Base-by-base conservation (phyloP, 2,329 filamentous ascomycete genomes). In the Monosporascus sp. region DNA sequence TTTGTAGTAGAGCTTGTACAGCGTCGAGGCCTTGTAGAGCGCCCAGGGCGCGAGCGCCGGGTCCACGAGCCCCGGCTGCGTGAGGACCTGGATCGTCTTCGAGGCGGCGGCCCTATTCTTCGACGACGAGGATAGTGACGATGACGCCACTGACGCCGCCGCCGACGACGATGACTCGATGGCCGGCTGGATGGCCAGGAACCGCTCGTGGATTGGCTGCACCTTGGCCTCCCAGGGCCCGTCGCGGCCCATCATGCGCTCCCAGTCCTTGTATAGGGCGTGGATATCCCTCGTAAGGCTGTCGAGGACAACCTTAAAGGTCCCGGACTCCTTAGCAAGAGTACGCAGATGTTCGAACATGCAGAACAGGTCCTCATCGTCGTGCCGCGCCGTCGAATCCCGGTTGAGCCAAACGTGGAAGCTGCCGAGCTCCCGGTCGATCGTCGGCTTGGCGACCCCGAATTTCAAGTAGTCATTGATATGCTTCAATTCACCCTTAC, bases 391-490 rank as follows among this genome's bases (percentile, higher is more conserved):
- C 0, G 50, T 27, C 3, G 41, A 26, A 8, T 17, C 53, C 27
- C 54, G 9, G 4, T 61, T 37, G 16, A 72, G 60, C 7, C 58
- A 57, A 0, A 61, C 36, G 5, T 68, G 48, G 11, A 82, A 68
- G 0, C 60, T 62, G 1, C 55, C 56, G 2, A 79, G 59, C 24
- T 73, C 73, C 1, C 53, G 44, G 0, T 72, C 64, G 9, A 83
- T 72, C 0, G 67, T 65, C 0, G 70, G 66, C 14, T 76, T 66
- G 0, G 82, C 78, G 2, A 84, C 71, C 0, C 67, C 57, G 19
- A 84, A 86, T 57, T 81, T 84, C 7, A 90, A 70, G 38, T 77
- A 75, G 62, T 91, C 87, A 5, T 87, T 74, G 3, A 89, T 80
- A 52, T 88, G 81, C 2, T 60, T 66, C 0, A 66, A 59, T 19